Base-by-base conservation (phyloP, 495 filamentous ascomycete genomes). In the Talaromyces trachyspermus region DNA sequence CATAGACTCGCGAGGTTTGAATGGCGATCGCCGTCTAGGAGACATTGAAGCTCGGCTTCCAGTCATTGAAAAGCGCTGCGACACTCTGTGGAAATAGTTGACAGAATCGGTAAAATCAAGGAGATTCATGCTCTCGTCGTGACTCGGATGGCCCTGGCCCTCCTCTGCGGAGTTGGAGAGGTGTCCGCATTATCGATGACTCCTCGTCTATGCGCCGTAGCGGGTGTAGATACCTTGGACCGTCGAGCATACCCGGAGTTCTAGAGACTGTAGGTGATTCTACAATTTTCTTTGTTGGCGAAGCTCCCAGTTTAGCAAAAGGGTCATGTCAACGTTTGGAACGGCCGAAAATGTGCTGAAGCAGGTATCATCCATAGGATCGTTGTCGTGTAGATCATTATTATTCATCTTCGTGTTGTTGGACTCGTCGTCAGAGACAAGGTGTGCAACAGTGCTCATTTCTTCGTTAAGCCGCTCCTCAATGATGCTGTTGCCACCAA, bases 41-140 rank as follows among this genome's bases (percentile, higher is more conserved):
- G 36, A 41, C 27, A 46, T 46, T 4, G 77, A 80, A 30, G 60
- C 62, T 4, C 68, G 65, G 20, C 55, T 53, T 51, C 51, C 57
- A 54, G 68, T 53, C 51, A 68, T 56, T 54, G 64, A 60, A 47
- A 66, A 64, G 18, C 61, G 57, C 50, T 60, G 52, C 4, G 46
- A 49, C 4, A 49, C 46, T 48, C 58, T 49, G 26, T 66, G 63
- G 39, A 79, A 75, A 30, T 74, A 68, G 50, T 77, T 78, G 54
- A 89, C 73, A 54, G 90, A 84, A 29, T 88, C 86, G 1, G 86
- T 89, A 47, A 96, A 91, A 58, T 98, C 91, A 45, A 95, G 77
- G 23, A 97, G 75, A 49, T 85, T 86, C n/a, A 80, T 82, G 7
- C 79, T 82, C 26, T 77, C 77, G 26, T 73, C 74, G 11, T 75